Evolutionary conservation across 2,329 filamentous ascomycete species (phyloP).

Genomic region (Cercospora zeina): DNA sequence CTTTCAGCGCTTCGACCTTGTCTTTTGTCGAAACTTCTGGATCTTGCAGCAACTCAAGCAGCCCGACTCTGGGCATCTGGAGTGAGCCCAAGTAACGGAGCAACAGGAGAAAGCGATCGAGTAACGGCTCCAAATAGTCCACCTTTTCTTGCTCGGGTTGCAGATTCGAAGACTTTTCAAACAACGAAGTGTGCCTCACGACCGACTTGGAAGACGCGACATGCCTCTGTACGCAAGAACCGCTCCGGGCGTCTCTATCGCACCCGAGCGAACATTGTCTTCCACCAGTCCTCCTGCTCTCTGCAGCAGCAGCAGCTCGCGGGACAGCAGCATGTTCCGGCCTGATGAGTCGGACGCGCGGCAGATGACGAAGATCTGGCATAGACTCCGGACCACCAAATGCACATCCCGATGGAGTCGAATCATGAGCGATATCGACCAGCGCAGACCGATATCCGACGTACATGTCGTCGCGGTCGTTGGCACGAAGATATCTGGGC

Average conservation of each 20-base stretch:
- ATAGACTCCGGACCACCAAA: conserved; percentile 1
- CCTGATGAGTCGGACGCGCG: conserved; percentile 33
- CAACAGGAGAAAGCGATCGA: conserved; percentile 11
- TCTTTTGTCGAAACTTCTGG: conserved; percentile 28
- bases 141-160: background rate
- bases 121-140: conserved; percentile 13
- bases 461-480: background rate
- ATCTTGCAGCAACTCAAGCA: conserved; percentile 25
- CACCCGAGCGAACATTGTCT: conserved; percentile 31
- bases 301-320: conserved; percentile 9
- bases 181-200: conserved; percentile 4
- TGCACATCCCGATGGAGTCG: conserved; percentile 8
- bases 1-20: conserved; percentile 33
- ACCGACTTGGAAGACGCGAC: conserved; percentile 13
- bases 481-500: conserved; percentile 14
- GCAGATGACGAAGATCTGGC: conserved; percentile 28
- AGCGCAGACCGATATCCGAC: conserved; percentile 6
- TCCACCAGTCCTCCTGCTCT: background rate
- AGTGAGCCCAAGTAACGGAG: conserved; percentile 19
- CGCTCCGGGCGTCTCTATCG: conserved; percentile 20
- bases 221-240: conserved; percentile 21
- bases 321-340: conserved; percentile 36
- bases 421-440: conserved; percentile 14
- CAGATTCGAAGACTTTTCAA: background rate
- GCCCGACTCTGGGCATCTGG: conserved; percentile 25